These are phyloP conservation scores for Metschnikowia lochheadii DNA, from an alignment of 805 yeast species.

Conservation along the genomic window DNA sequence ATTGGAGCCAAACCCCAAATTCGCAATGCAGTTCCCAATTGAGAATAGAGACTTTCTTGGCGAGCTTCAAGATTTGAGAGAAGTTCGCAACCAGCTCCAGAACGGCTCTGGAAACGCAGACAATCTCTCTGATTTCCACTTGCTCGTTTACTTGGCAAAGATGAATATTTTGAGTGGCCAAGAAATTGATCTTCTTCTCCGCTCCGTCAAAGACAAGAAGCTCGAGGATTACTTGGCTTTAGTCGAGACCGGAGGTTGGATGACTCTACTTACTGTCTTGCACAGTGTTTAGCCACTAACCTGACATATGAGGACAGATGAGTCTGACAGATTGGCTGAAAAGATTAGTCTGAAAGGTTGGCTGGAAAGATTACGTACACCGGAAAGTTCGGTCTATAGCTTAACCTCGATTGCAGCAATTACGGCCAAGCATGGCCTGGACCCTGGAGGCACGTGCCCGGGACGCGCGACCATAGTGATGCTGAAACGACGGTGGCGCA, in stretches of 20 bases:
- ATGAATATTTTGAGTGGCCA: conserved; percentile 53
- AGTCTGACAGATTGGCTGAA: no score
- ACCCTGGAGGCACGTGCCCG: background rate
- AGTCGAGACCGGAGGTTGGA: conserved; percentile 74
- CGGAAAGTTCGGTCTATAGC: no score
- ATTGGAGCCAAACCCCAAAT: conserved; percentile 49
- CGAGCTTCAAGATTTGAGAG: conserved; percentile 60
- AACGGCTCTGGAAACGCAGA: conserved; percentile 27
- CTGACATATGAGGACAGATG: no score
- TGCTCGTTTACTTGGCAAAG: conserved; percentile 54
- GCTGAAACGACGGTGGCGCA: background rate
- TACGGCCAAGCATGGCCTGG: background rate
- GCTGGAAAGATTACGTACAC: no score
- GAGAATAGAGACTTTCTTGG: conserved; percentile 79
- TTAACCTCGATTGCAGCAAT: background rate
- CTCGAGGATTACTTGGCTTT: conserved; percentile 47
- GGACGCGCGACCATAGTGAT: background rate
- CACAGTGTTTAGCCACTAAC: conserved; percentile 22
- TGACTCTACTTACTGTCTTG: conserved; percentile 58
- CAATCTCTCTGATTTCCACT: conserved; percentile 67
- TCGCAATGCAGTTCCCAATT: conserved; percentile 59
- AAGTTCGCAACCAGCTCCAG: conserved; percentile 49
- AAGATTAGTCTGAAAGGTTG: no score
- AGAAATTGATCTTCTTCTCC: conserved; percentile 50
- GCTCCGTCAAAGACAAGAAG: conserved; percentile 42